Evolutionary conservation across 805 yeast genomes (phyloP).

Genomic region (Cyberlindnera maritima): DNA sequence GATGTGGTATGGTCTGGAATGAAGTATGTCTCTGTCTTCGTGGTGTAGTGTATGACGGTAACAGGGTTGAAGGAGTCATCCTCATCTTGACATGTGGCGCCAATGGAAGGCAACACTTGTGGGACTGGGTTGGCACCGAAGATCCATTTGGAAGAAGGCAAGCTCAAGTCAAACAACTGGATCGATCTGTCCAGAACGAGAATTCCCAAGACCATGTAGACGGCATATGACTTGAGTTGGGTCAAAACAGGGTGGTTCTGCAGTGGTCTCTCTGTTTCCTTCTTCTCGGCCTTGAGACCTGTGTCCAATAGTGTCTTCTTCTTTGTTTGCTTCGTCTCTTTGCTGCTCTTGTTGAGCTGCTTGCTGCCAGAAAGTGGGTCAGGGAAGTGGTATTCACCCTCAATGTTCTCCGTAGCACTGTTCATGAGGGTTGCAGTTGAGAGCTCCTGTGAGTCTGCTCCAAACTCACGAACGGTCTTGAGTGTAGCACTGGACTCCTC

Average conservation of each 20-base stretch:
- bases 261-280: not conserved
- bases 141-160: constrained; percentile 12
- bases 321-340: not conserved
- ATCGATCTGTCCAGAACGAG: constrained; percentile 21
- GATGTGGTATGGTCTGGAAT: constrained; percentile 12
- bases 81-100: not conserved
- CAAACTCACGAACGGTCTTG: constrained; percentile 1
- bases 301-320: not conserved
- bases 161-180: constrained; percentile 15
- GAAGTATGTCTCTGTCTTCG: constrained; percentile 18
- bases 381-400: constrained; percentile 5
- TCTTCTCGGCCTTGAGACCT: not conserved
- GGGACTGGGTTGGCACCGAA: not conserved
- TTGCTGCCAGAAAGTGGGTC: constrained; percentile 8
- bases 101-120: no score
- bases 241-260: not conserved
- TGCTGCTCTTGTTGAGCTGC: no score
- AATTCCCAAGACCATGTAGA: constrained; percentile 15
- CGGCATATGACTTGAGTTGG: constrained; percentile 8
- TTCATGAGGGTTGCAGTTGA: constrained; percentile 7
- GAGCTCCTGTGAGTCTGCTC: constrained; percentile 6
- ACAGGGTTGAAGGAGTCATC: constrained; percentile 3
- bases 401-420: not conserved
- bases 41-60: constrained; percentile 16
- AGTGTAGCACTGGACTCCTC: constrained; percentile 3